Base-by-base conservation (phyloP, 148 eudicot genomes). In the Hydrangea macrophylla region DNA sequence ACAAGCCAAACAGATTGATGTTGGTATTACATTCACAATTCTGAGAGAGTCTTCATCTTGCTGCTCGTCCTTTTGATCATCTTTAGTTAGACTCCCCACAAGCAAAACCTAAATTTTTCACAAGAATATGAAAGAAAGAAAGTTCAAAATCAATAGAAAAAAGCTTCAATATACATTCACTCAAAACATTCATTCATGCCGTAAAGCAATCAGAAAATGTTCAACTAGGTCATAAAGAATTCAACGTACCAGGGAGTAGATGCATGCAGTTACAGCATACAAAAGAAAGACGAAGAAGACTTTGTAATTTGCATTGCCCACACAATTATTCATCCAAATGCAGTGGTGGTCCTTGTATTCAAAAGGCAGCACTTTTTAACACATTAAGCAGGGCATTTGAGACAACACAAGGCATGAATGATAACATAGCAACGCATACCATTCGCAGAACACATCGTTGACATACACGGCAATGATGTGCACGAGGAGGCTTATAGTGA, bases 381-480 rank as follows among this genome's bases (percentile, higher is more conserved):
- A 62, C 76, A 74, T 67, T 71, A 83, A 53, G 55, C 60, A 61
- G 40, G 58, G 33, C 26, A 64, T 32, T 9, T n/a, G 11, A 58
- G 58, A 60, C 51, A n/a, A n/a, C n/a, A n/a, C n/a, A 76, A 76
- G 24, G n/a, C n/a, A 53, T 33, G 68, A 15, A 61, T 23, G 67
- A 31, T 39, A 56, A 70, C 27, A 62, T 67, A 31, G 54, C 0
- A 9, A 70, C 56, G 65, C 84, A 70, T 87, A 94, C 98, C 98
- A 94, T 94, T 66, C 94, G 81, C 71, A 94, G 60, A 60, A 94
- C 92, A 72, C 98, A 94, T 80, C 96, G 73, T 78, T 81, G 88
- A 81, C 98, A 94, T 42, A 87, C 84, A 63, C 98, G 97, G 51
- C 98, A 94, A 80, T 94, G 98, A 81, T 94, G 98, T 24, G 98